A percentile compares a stretch with the other conserved stretches of the same genome.
Conservation (phyloP, 192 early-diverging fungal genomes). For the Backusella luteola region DNA sequence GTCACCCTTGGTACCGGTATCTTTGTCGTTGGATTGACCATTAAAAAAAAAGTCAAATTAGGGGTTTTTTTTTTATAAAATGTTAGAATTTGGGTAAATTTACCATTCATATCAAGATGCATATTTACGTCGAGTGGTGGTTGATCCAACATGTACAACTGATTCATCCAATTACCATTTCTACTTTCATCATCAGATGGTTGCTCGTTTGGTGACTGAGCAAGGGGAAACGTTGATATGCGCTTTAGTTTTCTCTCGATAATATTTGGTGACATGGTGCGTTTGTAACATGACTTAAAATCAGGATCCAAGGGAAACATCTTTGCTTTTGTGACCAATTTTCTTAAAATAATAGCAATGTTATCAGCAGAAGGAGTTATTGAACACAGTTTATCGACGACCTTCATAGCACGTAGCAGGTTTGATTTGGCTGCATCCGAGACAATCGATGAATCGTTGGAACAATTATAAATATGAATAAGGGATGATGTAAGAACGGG, state of each 20-base stretch:
- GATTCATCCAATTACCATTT: not conserved
- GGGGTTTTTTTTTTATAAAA: not conserved
- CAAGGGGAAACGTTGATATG: not conserved
- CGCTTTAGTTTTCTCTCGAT: not conserved
- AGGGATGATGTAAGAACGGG: slow-evolving; percentile 30
- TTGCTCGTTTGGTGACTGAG: not conserved
- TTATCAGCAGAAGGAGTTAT: not conserved
- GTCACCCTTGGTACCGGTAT: not conserved
- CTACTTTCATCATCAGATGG: not conserved
- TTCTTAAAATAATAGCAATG: not conserved
- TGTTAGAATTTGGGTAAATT: not conserved
- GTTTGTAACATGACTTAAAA: not conserved
- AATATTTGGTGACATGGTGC: not conserved
- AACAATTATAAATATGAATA: slow-evolving; percentile 29
- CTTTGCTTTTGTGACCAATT: not conserved
- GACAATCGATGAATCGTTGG: slow-evolving; percentile 14
- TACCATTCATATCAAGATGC: not conserved
- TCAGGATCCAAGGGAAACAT: not conserved
- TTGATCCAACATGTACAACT: not conserved
- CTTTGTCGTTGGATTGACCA: not conserved
- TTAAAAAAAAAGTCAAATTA: not conserved
- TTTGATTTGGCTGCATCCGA: slow-evolving; percentile 23
- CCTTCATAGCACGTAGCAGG: slow-evolving; percentile 11
- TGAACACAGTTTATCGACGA: slow-evolving; percentile 6
- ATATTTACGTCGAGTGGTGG: not conserved